Conservation (phyloP, 169 alveolate genomes). For the Toxoplasma gondii region DNA sequence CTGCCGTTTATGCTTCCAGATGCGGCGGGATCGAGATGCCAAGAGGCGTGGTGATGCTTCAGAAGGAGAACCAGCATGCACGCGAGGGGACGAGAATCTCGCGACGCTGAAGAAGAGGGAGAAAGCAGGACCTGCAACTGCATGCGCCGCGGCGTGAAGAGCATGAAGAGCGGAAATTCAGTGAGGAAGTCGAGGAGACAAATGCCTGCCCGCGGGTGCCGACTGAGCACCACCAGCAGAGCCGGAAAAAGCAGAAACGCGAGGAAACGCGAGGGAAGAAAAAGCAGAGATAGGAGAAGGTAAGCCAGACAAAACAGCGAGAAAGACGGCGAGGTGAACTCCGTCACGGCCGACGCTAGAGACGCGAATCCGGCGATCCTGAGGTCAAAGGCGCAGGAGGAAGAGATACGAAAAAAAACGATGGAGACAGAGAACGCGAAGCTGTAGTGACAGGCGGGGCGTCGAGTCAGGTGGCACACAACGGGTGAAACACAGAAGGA, state of each 20-base stretch:
- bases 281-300: neutral
- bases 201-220: slow-evolving; percentile 24
- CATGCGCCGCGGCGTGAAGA: slow-evolving; percentile 1
- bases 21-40: neutral
- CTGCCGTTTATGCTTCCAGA: neutral
- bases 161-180: slow-evolving; percentile 12
- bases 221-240: neutral
- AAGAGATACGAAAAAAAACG: too few relatives aligned
- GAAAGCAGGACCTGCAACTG: neutral
- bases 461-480: too few relatives aligned
- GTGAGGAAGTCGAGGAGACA: neutral
- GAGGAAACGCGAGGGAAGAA: slow-evolving; percentile 17
- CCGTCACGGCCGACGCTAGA: neutral
- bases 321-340: slow-evolving; percentile 9
- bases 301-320: neutral
- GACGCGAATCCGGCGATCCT: neutral
- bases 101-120: neutral
- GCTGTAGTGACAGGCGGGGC: too few relatives aligned
- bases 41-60: slow-evolving; percentile 15
- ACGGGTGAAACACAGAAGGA: too few relatives aligned
- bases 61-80: neutral
- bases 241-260: slow-evolving; percentile 15
- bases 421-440: too few relatives aligned
- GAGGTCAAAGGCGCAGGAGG: neutral
- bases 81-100: neutral